These are phyloP conservation scores for Naganishia vishniacii DNA, from an alignment of 768 basidiomycete genomes.

Conservation along the genomic window DNA sequence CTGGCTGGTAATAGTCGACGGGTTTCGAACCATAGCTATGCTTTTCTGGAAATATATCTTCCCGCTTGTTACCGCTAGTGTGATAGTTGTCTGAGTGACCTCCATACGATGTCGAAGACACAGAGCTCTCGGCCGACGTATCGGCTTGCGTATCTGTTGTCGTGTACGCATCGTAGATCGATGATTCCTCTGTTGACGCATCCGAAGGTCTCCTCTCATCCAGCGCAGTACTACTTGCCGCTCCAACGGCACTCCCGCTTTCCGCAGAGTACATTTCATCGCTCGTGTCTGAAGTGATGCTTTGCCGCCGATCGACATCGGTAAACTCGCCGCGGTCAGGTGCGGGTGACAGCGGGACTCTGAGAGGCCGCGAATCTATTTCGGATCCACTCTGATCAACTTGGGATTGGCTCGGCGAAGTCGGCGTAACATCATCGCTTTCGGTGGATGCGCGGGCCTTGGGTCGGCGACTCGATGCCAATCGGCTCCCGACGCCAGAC, in stretches of 20 bases:
- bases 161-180: constrained; percentile 78
- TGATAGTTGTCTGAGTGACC: not conserved
- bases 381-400: not conserved
- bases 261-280: constrained; percentile 33
- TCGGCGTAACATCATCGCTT: not conserved
- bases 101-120: constrained; percentile 18
- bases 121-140: constrained; percentile 26
- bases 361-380: not conserved
- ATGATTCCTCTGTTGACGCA: constrained; percentile 67
- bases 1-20: not conserved
- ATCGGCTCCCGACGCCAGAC: not conserved
- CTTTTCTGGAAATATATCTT: not conserved
- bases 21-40: not conserved
- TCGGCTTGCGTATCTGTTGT: constrained; percentile 31
- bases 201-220: constrained; percentile 50
- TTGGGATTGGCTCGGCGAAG: not conserved
- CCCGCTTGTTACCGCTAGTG: not conserved
- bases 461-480: constrained; percentile 10
- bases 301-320: not conserved
- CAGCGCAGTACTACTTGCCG: not conserved
- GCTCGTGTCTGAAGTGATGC: constrained; percentile 28
- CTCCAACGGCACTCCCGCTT: constrained; percentile 6
- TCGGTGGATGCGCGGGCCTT: constrained; percentile 1
- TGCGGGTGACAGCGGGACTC: not conserved
- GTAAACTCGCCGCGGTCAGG: not conserved